These are phyloP conservation scores for Tricholoma matsutake DNA, from an alignment of 768 basidiomycete species.

Conservation along the genomic window DNA sequence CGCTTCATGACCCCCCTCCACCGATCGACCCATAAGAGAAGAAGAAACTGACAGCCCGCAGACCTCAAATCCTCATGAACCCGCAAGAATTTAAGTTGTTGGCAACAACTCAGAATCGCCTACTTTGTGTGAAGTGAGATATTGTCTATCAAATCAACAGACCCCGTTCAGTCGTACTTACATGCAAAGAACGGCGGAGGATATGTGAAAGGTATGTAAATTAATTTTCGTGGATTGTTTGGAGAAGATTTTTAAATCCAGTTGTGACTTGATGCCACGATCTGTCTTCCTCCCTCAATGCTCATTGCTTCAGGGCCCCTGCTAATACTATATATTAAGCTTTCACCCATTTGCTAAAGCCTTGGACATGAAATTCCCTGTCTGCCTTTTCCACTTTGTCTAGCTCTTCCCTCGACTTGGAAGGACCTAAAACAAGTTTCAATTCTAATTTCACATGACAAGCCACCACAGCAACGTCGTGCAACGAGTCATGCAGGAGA, in stretches of 20 bases:
- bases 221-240: background rate
- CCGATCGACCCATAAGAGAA: background rate
- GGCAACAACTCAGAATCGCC: background rate
- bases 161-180: background rate
- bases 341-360: too few relatives aligned
- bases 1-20: too few relatives aligned
- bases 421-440: background rate
- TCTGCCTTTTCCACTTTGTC: background rate
- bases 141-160: background rate
- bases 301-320: too few relatives aligned
- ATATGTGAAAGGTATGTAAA: background rate
- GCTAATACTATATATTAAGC: too few relatives aligned
- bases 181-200: background rate
- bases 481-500: too few relatives aligned
- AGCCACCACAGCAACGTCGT: background rate
- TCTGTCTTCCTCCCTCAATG: too few relatives aligned
- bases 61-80: too few relatives aligned
- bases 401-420: background rate
- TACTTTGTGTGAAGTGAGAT: background rate
- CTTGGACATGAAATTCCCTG: background rate
- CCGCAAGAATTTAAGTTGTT: background rate
- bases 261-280: too few relatives aligned
- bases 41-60: background rate
- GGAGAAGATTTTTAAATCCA: background rate
- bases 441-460: background rate